Percentiles rank a stretch among this genome's conserved stretches.
Conservation (phyloP, 495 filamentous ascomycete species). For the Podospora pseudoanserina region DNA sequence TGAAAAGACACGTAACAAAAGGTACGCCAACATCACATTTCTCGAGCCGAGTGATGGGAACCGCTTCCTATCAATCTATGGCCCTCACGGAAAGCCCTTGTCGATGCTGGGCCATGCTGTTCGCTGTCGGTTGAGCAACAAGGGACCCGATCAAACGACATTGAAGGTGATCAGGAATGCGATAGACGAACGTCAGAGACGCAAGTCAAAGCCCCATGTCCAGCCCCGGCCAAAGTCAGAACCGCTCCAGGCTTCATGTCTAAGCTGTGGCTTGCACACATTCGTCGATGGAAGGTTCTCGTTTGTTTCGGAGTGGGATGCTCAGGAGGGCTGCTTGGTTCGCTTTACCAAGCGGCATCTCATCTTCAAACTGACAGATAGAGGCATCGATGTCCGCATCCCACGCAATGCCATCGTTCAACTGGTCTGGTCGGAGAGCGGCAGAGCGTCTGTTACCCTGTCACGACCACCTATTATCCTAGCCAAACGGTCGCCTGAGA, state of each 20-base stretch:
- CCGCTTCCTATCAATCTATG: constrained; percentile 35
- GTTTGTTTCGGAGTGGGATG: constrained; percentile 46
- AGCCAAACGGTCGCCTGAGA: background rate
- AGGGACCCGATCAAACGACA: constrained; percentile 33
- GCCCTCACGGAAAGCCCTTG: constrained; percentile 26
- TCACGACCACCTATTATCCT: constrained; percentile 23
- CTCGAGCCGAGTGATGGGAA: constrained; percentile 34
- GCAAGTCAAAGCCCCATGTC: constrained; percentile 12
- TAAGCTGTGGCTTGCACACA: constrained; percentile 51
- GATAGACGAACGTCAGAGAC: constrained; percentile 19
- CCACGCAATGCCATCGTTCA: constrained; percentile 35
- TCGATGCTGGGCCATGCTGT: constrained; percentile 35
- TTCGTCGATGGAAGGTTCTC: constrained; percentile 38
- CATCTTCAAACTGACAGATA: constrained; percentile 26
- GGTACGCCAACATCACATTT: constrained; percentile 35
- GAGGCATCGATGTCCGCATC: constrained; percentile 35
- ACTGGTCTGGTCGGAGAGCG: constrained; percentile 33
- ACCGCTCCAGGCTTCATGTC: constrained; percentile 28
- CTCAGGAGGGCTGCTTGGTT: constrained; percentile 29
- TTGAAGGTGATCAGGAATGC: constrained; percentile 41
- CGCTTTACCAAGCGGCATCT: constrained; percentile 45
- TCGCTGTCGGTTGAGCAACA: constrained; percentile 44
- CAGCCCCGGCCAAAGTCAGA: constrained; percentile 6
- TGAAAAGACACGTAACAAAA: constrained; percentile 30
- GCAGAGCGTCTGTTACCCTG: constrained; percentile 34